Evolutionary conservation across 345 rosid species (phyloP).

Genomic region (Dimocarpus longan): DNA sequence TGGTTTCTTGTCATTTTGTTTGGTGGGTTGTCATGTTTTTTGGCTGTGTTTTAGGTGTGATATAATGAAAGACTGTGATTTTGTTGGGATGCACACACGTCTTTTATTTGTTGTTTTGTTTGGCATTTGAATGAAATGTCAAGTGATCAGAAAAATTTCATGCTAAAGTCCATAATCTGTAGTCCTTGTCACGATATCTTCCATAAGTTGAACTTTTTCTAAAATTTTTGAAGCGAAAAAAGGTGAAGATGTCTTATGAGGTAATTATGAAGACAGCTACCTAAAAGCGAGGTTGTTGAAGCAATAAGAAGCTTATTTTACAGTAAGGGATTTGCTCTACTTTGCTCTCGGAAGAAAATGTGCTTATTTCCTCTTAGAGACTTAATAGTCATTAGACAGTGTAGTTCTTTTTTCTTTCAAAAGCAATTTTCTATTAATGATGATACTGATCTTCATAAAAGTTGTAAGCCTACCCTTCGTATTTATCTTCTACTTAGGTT

Average conservation of each 20-base stretch:
- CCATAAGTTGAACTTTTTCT: background rate
- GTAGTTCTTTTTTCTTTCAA: background rate
- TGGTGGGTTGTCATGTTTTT: background rate
- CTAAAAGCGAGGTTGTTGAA: slow-evolving; percentile 12
- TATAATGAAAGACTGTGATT: background rate
- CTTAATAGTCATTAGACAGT: slow-evolving; percentile 18
- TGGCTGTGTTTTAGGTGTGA: background rate
- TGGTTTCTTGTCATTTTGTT: slow-evolving; percentile 1
- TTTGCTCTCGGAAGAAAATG: slow-evolving; percentile 17
- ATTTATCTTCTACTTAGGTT: slow-evolving; percentile 10
- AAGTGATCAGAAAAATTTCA: background rate
- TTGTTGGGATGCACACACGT: background rate
- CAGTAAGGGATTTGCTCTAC: slow-evolving; percentile 13
- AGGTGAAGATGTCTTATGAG: slow-evolving; percentile 6
- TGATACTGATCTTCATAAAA: background rate
- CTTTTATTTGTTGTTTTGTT: slow-evolving; percentile 2
- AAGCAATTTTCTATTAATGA: background rate
- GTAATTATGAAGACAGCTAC: slow-evolving; percentile 7
- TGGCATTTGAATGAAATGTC: background rate
- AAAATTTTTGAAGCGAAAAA: slow-evolving; percentile 8
- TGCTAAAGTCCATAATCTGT: slow-evolving; percentile 1
- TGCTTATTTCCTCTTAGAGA: slow-evolving; percentile 5
- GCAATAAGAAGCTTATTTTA: background rate
- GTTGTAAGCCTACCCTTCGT: slow-evolving; percentile 10
- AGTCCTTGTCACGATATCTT: slow-evolving; percentile 5